These are phyloP conservation scores for Chenopodium quinoa DNA, from an alignment of 148 eudicot species.

Conservation along the genomic window DNA sequence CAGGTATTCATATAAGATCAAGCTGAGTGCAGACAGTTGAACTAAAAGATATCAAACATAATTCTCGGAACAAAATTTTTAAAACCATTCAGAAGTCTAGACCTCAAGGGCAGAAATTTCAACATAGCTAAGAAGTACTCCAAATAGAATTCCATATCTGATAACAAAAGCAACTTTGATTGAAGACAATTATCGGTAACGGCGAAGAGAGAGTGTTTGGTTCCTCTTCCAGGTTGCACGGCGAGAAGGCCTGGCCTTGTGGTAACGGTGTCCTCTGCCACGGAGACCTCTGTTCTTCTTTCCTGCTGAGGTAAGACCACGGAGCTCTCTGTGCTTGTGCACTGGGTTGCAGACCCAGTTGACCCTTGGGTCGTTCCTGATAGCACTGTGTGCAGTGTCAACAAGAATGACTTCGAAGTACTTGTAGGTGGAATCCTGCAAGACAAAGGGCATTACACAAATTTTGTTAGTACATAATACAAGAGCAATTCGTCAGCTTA, in stretches of 20 bases:
- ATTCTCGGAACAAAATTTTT: constrained; percentile 6
- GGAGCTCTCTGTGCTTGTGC: constrained; percentile 55
- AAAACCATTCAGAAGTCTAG: not conserved
- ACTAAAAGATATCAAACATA: not conserved
- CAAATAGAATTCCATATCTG: not conserved
- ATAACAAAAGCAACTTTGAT: not conserved
- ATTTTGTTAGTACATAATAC: not conserved
- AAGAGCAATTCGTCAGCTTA: not conserved
- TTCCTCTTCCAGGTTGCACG: constrained; percentile 62
- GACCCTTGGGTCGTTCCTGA: constrained; percentile 44
- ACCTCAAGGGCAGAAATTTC: not conserved
- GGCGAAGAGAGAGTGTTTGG: constrained; percentile 44
- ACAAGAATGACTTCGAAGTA: constrained; percentile 49
- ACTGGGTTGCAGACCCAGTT: constrained; percentile 54
- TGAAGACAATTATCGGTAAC: constrained; percentile 38
- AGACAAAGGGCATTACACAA: not conserved
- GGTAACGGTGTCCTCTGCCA: constrained; percentile 48
- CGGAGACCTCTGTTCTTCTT: constrained; percentile 60
- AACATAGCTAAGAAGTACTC: not conserved
- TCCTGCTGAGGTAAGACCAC: constrained; percentile 54
- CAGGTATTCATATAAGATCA: not conserved
- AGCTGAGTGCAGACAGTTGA: not conserved
- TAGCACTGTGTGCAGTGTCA: constrained; percentile 42
- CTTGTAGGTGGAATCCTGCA: constrained; percentile 52
- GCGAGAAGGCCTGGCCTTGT: constrained; percentile 52